Evolutionary conservation across 176 grass and related monocot species (phyloP).

Genomic region (Rhynchospora tenuis): DNA sequence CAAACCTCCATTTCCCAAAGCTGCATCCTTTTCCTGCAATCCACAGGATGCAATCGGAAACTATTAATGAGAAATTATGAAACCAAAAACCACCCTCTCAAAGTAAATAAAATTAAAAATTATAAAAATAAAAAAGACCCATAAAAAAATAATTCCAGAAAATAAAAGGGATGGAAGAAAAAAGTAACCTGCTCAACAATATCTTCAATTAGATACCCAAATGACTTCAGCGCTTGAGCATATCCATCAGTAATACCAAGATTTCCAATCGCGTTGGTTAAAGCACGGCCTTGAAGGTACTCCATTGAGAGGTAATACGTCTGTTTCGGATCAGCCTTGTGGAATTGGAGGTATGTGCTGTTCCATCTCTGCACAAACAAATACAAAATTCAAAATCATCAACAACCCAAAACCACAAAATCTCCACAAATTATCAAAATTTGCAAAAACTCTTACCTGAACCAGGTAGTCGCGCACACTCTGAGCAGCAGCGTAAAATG

Average conservation of each 20-base stretch:
- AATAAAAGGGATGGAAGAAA: background rate
- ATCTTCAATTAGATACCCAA: conserved; percentile 86
- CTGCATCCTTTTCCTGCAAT: conserved; percentile 79
- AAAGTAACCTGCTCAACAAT: conserved; percentile 54
- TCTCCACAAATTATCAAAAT: background rate
- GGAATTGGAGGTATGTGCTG: conserved; percentile 87
- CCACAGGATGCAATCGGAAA: background rate
- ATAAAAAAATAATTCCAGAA: background rate
- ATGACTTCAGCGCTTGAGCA: conserved; percentile 83
- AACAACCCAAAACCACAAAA: background rate
- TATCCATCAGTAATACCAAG: conserved; percentile 79
- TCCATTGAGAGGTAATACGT: conserved; percentile 99
- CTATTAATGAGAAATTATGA: background rate
- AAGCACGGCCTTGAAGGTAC: conserved; percentile 91
- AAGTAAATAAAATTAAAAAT: too few species aligned
- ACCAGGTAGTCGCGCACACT: conserved; percentile 83
- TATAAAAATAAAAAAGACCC: too few species aligned
- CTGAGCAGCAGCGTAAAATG: conserved; percentile 84
- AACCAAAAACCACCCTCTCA: background rate
- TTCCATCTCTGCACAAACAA: conserved; percentile 70
- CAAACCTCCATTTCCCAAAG: conserved; percentile 94
- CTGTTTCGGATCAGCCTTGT: conserved; percentile 92
- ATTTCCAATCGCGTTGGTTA: conserved; percentile 95
- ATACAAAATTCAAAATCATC: conserved; percentile 25
- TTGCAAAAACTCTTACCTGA: conserved; percentile 38